phyloP scores from a whole-genome alignment of 169 alveolate species.

The Pseudocohnilembus persalinus region DNA sequence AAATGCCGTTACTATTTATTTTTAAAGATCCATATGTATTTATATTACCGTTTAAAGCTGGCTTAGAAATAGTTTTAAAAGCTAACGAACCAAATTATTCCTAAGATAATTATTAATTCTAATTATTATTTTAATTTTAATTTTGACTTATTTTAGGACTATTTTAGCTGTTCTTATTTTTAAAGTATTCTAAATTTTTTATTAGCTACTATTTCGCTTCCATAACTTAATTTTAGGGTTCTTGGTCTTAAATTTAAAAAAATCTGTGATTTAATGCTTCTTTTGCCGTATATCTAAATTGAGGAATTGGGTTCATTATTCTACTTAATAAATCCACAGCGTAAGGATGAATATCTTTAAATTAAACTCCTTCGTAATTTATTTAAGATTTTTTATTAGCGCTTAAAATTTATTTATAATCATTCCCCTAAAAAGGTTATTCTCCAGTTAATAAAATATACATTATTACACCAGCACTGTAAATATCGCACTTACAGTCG shows the following conservation, averaged over 20 bases:
- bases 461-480: constrained; percentile 72
- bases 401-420: constrained; percentile 38
- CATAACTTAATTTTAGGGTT: neutral
- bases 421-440: constrained; percentile 39
- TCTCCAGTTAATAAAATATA: constrained; percentile 45
- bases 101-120: neutral
- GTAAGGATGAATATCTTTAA: constrained; percentile 15
- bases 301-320: constrained; percentile 62
- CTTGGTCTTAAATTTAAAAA: constrained; percentile 36
- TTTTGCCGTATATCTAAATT: constrained; percentile 49
- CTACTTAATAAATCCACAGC: constrained; percentile 56
- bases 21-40: neutral
- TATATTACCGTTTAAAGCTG: neutral
- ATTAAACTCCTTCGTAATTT: constrained; percentile 6
- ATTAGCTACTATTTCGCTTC: too few relatives aligned
- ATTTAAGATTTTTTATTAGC: constrained; percentile 41
- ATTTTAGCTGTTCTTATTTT: too few relatives aligned
- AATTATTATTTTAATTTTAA: too few relatives aligned
- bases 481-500: constrained; percentile 66
- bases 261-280: constrained; percentile 55
- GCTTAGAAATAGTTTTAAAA: neutral
- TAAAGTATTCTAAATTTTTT: too few relatives aligned
- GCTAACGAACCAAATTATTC: neutral
- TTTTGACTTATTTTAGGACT: too few relatives aligned
- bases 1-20: neutral